A percentile compares a stretch with the other conserved stretches of the same genome.
Evolutionary conservation across 495 filamentous ascomycete species (phyloP).

Genomic region (Penicillium cinerascens): DNA sequence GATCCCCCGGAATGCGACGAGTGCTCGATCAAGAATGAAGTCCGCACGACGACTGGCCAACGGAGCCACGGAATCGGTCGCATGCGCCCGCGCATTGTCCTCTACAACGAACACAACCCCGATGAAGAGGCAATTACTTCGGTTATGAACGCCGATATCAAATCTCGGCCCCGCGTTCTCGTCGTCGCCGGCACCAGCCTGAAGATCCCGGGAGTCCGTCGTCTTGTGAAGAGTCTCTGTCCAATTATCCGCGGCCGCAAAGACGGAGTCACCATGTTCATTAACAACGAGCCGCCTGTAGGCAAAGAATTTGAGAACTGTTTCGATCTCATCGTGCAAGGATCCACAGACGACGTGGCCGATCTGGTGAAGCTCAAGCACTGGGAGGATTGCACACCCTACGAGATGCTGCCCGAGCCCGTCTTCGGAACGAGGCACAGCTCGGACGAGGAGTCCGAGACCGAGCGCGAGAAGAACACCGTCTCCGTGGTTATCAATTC

Average conservation of each 20-base stretch:
- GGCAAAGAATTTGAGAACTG: slow-evolving; percentile 84
- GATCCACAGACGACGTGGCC: slow-evolving; percentile 86
- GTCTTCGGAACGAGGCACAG: slow-evolving; percentile 9
- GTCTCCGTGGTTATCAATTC: slow-evolving; percentile 40
- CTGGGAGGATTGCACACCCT: slow-evolving; percentile 60
- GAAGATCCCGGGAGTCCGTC: slow-evolving; percentile 87
- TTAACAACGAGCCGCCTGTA: slow-evolving; percentile 81
- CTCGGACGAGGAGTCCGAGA: slow-evolving; percentile 30
- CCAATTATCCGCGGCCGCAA: slow-evolving; percentile 69
- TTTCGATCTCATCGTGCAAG: slow-evolving; percentile 86
- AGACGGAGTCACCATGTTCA: slow-evolving; percentile 91
- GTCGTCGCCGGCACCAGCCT: slow-evolving; percentile 93
- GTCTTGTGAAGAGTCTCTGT: slow-evolving; percentile 89
- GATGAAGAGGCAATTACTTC: slow-evolving; percentile 94
- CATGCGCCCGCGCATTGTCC: slow-evolving; percentile 85
- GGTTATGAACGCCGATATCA: slow-evolving; percentile 78
- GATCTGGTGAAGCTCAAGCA: slow-evolving; percentile 65
- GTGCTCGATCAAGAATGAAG: slow-evolving; percentile 70
- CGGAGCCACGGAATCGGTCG: slow-evolving; percentile 91
- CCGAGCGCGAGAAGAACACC: slow-evolving; percentile 34
- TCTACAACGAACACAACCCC: slow-evolving; percentile 97
- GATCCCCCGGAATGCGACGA: slow-evolving; percentile 75
- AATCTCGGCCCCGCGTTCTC: slow-evolving; percentile 80
- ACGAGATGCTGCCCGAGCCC: slow-evolving; percentile 19
- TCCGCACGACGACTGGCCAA: slow-evolving; percentile 77